Evolutionary conservation across 768 basidiomycete genomes (phyloP).

Genomic region (Russula virescens): DNA sequence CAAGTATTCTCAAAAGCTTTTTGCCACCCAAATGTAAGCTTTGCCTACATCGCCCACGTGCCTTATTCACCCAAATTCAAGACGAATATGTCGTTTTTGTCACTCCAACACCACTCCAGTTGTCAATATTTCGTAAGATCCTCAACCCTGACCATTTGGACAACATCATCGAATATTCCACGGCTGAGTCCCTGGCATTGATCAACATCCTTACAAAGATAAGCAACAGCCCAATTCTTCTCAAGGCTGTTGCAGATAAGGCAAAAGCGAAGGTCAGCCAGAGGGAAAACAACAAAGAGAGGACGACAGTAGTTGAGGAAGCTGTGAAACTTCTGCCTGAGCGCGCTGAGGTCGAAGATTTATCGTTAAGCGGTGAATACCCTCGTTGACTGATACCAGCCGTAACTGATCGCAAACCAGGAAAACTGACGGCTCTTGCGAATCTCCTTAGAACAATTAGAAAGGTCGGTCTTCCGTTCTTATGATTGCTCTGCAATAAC

Average conservation of each 20-base stretch:
- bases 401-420: constrained; percentile 37
- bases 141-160: constrained; percentile 67
- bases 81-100: constrained; percentile 99
- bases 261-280: constrained; percentile 37
- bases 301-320: constrained; percentile 48
- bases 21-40: constrained; percentile 85
- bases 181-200: constrained; percentile 71
- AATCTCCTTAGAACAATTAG: constrained; percentile 56
- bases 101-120: constrained; percentile 77
- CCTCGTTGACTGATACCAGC: background rate
- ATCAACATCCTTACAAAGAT: constrained; percentile 83
- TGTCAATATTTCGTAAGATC: constrained; percentile 70
- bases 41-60: background rate
- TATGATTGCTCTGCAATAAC: background rate
- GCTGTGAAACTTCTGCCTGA: constrained; percentile 60
- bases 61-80: constrained; percentile 30
- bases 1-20: constrained; percentile 71
- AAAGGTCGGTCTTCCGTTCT: constrained; percentile 37
- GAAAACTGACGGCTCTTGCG: constrained; percentile 66
- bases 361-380: constrained; percentile 66
- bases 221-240: constrained; percentile 84
- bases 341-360: constrained; percentile 56
- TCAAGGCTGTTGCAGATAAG: constrained; percentile 73
- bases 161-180: constrained; percentile 61
- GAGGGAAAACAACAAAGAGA: constrained; percentile 36